phyloP scores from a whole-genome alignment of 1,284 basidiomycete species.

The Sanghuangporus sanghuang region DNA sequence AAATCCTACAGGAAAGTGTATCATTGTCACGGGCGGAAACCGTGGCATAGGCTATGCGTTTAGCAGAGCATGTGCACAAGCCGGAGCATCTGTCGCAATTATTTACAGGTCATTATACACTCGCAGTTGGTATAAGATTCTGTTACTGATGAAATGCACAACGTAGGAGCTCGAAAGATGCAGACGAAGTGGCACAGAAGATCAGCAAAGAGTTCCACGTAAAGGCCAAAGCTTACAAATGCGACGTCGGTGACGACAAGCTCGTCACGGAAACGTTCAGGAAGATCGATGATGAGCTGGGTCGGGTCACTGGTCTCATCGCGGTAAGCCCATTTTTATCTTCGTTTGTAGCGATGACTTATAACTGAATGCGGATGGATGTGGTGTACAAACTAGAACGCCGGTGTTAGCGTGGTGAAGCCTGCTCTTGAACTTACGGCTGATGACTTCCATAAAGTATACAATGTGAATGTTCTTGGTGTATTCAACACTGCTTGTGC shows the following conservation, averaged over 20 bases:
- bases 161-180: conserved; percentile 31
- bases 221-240: conserved; percentile 37
- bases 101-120: conserved; percentile 31
- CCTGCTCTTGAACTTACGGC: conserved; percentile 39
- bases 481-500: conserved; percentile 40
- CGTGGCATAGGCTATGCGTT: conserved; percentile 44
- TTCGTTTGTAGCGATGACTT: background rate
- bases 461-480: conserved; percentile 34
- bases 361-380: background rate
- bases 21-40: conserved; percentile 37
- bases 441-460: conserved; percentile 39
- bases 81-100: conserved; percentile 38
- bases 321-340: conserved; percentile 26
- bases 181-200: conserved; percentile 32
- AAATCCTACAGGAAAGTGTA: conserved; percentile 24
- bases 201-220: conserved; percentile 32
- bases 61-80: conserved; percentile 37
- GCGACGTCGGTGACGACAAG: conserved; percentile 34
- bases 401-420: conserved; percentile 44
- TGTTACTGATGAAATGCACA: background rate
- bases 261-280: conserved; percentile 32
- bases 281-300: conserved; percentile 35
- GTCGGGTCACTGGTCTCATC: conserved; percentile 34
- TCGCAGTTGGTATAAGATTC: background rate
- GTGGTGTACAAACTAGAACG: conserved; percentile 28